Evolutionary conservation across 2,329 filamentous ascomycete species (phyloP).

Genomic region (Calycina herbarum): DNA sequence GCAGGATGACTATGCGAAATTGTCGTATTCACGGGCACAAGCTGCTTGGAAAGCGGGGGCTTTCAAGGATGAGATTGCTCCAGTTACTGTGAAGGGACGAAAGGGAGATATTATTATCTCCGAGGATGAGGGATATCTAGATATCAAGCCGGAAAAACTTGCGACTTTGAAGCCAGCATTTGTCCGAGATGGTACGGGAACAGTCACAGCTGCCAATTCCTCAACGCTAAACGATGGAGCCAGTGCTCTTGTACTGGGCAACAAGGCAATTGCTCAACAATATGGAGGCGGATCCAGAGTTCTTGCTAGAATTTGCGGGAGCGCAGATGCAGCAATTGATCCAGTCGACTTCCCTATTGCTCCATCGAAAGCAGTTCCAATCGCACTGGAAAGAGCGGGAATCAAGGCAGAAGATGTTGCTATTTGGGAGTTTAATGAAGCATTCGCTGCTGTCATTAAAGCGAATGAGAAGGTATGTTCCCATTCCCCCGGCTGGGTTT

Average conservation of each 20-base stretch:
- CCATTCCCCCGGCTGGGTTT: not conserved
- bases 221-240: slow-evolving; percentile 95
- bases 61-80: slow-evolving; percentile 87
- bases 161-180: slow-evolving; percentile 88
- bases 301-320: slow-evolving; percentile 81
- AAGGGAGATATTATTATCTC: slow-evolving; percentile 81
- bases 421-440: slow-evolving; percentile 98
- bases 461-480: slow-evolving; percentile 79
- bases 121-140: slow-evolving; percentile 86
- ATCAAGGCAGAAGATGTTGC: slow-evolving; percentile 90
- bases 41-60: slow-evolving; percentile 80
- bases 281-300: slow-evolving; percentile 78
- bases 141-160: slow-evolving; percentile 84
- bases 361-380: slow-evolving; percentile 86
- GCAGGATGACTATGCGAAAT: slow-evolving; percentile 89
- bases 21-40: slow-evolving; percentile 86
- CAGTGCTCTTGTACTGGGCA: slow-evolving; percentile 83
- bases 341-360: slow-evolving; percentile 93
- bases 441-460: slow-evolving; percentile 92
- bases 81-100: slow-evolving; percentile 79
- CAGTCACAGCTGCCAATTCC: slow-evolving; percentile 91
- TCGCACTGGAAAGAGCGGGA: slow-evolving; percentile 84
- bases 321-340: slow-evolving; percentile 87
- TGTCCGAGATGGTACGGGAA: slow-evolving; percentile 78
- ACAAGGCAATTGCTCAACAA: slow-evolving; percentile 74